Base-by-base conservation (phyloP, 2,329 filamentous ascomycete genomes). In the Graphilbum fragrans region DNA sequence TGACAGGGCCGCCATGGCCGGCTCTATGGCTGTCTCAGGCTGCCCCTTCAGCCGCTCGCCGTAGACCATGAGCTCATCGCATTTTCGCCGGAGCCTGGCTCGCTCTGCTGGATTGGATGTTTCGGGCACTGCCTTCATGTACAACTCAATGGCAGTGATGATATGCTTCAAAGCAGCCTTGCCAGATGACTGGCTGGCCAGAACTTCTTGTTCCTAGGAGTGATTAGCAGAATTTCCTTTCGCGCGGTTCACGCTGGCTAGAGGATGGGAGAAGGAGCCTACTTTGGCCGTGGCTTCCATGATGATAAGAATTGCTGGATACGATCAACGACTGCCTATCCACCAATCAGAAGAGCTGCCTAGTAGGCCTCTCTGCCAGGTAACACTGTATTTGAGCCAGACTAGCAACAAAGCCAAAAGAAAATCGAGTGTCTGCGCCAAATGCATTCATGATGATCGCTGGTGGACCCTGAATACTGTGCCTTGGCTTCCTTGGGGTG, bases 131-230 rank as follows among this genome's bases (percentile, higher is more conserved):
- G 85, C 85, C 53, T 76, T 74, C 77, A 95, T 85, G 51, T 92
- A 88, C 39, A 82, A 65, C 56, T 95, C 86, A 19, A 80, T 82
- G 5, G 83, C 84, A 48, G 71, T 66, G 54, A 94, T 86, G 38
- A 86, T 80, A 57, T 84, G 73, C 39, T 78, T 66, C 42, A 95
- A 69, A 35, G 86, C 86, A 50, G 79, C 77, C 49, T 74, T 41
- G 37, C 43, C 46, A 2, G 40, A 35, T 1, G 44, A 20, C 31
- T 38, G 44, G 36, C 38, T 17, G 14, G 44, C 42, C 45, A 50
- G 25, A n/a, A 42, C 42, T 32, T 50, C 50, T 5, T 43, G 38
- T 22, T 45, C 43, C 43, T 48, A 32, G 17, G 10, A 11, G 18
- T 22, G 5, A 31, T 10, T 31, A 16, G 29, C 29, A 5, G 29